A percentile compares a stretch with the other conserved stretches of the same genome.
These are phyloP conservation scores for Moelleriella libera DNA, from an alignment of 2,329 filamentous ascomycete genomes.

Conservation along the genomic window DNA sequence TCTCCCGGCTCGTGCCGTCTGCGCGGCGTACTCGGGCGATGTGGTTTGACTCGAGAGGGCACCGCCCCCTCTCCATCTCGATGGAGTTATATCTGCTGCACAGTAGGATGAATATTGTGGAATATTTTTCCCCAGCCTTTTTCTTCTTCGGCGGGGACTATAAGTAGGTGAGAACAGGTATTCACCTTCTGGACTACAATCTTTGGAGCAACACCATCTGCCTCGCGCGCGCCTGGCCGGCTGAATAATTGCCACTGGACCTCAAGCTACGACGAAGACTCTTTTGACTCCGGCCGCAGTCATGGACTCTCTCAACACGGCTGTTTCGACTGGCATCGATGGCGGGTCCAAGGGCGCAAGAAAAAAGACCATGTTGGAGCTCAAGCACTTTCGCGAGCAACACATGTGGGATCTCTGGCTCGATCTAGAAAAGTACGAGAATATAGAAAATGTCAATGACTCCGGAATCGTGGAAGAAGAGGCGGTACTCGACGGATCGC, in stretches of 20 bases:
- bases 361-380: slow-evolving; percentile 5
- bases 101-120: too few relatives aligned
- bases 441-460: slow-evolving; percentile 29
- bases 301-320: background rate
- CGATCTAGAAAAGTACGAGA: slow-evolving; percentile 33
- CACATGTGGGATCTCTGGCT: slow-evolving; percentile 44
- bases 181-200: background rate
- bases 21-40: too few relatives aligned
- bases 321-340: background rate
- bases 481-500: slow-evolving; percentile 27
- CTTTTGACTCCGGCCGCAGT: background rate
- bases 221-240: background rate
- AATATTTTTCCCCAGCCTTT: too few relatives aligned
- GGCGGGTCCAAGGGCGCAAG: background rate
- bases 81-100: too few relatives aligned
- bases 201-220: background rate
- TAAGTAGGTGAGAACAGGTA: background rate
- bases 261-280: background rate
- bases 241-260: background rate
- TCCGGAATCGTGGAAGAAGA: slow-evolving; percentile 27
- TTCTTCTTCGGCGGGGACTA: background rate
- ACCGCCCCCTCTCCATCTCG: too few relatives aligned
- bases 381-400: slow-evolving; percentile 29
- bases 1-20: too few relatives aligned
- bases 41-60: too few relatives aligned